Evolutionary conservation across 108 stramenopile genomes (phyloP), one percentile per base, ranked within the genome.

Genomic region (Poteriospumella lacustris): DNA sequence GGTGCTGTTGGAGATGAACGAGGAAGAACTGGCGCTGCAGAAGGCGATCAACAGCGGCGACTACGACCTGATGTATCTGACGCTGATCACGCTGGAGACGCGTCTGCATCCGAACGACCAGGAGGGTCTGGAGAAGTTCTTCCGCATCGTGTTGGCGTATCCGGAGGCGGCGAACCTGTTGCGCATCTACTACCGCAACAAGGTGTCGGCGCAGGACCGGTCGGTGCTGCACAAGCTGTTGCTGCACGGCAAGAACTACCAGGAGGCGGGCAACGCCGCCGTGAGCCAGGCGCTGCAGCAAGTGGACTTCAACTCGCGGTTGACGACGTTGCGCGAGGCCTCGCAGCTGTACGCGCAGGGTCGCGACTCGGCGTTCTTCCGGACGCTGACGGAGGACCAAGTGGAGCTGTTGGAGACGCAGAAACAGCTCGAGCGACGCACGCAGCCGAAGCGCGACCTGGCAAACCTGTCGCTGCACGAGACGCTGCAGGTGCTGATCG

Each of bases 21-120:
- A 73, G 41, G 70, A 73, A 38, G 70, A 73, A 56, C 31, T 73
- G 5, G 70, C 70, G 5, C 42, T 73, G 31, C 12, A 5, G 5
- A 73, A 73, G 42, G 70, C 70, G 36, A 38, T 73, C 24, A 5
- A 73, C 5, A 34, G 70, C 70, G 70, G 36, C 9, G 70, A 73
- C 19, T 33, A n/a, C 15, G 33, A 73, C 31, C 70, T 73, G 70
- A 73, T 73, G 28, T 73, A 73, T 73, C 42, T 42, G 26, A 38
- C 70, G 5, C 42, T 73, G 28, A 73, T 73, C 9, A 44, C 26
- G 26, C 31, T 73, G 31, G 70, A 73, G 41, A 42, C 3, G 9
- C 60, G 60, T 64, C 15, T 64, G 29, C 15, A 19, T 52, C 5
- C 60, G 5, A 9, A 9, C 33, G 12, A 15, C 3, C 3, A 34